Base-by-base conservation (phyloP, 345 rosid genomes). In the Orychophragmus violaceus region DNA sequence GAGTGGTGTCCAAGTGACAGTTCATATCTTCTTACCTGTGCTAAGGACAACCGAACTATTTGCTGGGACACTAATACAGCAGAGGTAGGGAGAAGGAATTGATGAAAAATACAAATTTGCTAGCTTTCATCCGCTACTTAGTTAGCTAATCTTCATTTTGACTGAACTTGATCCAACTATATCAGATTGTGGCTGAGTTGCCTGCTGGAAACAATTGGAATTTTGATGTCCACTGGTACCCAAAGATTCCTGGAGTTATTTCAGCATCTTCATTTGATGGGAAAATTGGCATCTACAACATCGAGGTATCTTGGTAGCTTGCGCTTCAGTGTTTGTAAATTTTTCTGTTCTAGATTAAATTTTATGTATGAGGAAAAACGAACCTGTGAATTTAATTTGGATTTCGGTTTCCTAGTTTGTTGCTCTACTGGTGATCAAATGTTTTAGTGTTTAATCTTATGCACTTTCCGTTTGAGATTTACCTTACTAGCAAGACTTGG, bases 211-310 rank as follows among this genome's bases (percentile, higher is more conserved):
- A 88, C 78, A 95, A 91, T 80, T 89, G 98, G 99, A 95, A 89
- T 77, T 95, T 95, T 67, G 99, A 95, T 77, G 85, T 95, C 49
- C 99, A 95, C 62, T 95, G 99, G 99, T 95, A 88, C 78, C 82
- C 98, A 29, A 85, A 80, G 81, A 87, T 95, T 54, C 98, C 97
- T 5, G 99, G 99, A 77, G 87, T 95, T 41, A 87, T 95, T 74
- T 82, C 97, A 69, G 91, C 99, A 64, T 95, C 97, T 59, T 91
- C 99, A 19, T 95, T 89, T 82, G 99, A 95, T 75, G 97, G 96
- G 50, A 89, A 89, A 80, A 84, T 95, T 74, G 96, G 96, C 56
- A 76, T 95, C 59, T 91, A 91, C 79, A 95, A 95, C 71, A 85
- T 89, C 66, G 99, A 95, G 99, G 99, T 91, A 77, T 59, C 12